Evolutionary conservation across 2,329 filamentous ascomycete genomes (phyloP).

Genomic region (Stachybotrys chlorohalonatus): DNA sequence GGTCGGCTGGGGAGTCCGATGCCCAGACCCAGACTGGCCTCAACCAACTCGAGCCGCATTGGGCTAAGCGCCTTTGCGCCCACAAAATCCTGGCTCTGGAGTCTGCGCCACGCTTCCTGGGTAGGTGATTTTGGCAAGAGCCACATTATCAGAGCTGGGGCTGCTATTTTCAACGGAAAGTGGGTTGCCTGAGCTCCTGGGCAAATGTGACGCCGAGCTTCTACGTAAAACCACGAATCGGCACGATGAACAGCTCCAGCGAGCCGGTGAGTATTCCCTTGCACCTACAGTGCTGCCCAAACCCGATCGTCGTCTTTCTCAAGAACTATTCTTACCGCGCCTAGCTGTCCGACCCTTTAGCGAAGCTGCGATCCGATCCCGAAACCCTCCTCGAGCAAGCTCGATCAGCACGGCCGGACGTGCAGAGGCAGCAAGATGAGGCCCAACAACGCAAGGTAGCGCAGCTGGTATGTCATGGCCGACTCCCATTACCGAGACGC

Average conservation of each 20-base stretch:
- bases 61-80: not conserved
- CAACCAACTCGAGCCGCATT: not conserved
- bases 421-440: constrained; percentile 26
- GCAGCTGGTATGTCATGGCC: constrained; percentile 20
- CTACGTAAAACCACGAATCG: not conserved
- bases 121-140: too few species aligned
- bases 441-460: constrained; percentile 29
- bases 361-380: constrained; percentile 29
- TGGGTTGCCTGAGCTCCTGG: not conserved
- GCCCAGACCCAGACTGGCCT: not conserved
- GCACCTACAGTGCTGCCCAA: too few species aligned
- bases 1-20: not conserved
- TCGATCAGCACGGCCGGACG: constrained; percentile 21
- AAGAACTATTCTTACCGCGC: not conserved
- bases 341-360: constrained; percentile 25
- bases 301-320: too few species aligned
- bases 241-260: constrained; percentile 5
- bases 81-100: not conserved
- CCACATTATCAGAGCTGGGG: too few species aligned
- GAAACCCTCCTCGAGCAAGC: constrained; percentile 28
- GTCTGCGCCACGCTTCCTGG: not conserved
- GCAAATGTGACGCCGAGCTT: not conserved
- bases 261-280: constrained; percentile 14
- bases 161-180: too few species aligned
- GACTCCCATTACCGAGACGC: not conserved